These are phyloP conservation scores for Coemansia sp. DNA, from an alignment of 192 early-diverging fungal species.

Conservation along the genomic window DNA sequence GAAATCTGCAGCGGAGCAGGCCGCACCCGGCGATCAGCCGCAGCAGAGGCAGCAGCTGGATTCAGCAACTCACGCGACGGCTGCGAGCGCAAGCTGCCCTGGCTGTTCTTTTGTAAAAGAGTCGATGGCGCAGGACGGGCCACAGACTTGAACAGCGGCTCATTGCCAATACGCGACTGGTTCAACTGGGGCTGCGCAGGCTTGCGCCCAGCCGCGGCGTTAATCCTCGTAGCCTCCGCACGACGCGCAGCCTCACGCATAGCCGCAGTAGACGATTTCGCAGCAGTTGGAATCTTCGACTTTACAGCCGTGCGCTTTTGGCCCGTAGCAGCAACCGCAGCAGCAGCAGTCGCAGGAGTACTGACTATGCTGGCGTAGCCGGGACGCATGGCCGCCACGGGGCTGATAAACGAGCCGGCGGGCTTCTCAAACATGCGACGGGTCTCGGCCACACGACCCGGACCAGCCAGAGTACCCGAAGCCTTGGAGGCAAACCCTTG, in stretches of 20 bases:
- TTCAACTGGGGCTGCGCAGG: background rate
- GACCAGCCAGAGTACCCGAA: background rate
- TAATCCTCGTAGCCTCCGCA: constrained; percentile 38
- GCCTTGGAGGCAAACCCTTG: background rate
- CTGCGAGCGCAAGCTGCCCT: constrained; percentile 20
- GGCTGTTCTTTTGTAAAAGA: constrained; percentile 5
- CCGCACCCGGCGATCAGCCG: constrained; percentile 14
- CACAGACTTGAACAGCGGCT: constrained; percentile 39
- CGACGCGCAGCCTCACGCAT: constrained; percentile 51
- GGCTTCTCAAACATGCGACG: constrained; percentile 41
- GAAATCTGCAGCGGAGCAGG: constrained; percentile 20
- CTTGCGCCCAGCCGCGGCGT: constrained; percentile 6
- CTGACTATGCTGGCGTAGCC: constrained; percentile 41
- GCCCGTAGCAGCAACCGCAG: background rate
- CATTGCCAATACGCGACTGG: constrained; percentile 15
- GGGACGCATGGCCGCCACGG: constrained; percentile 51
- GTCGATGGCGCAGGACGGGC: constrained; percentile 2
- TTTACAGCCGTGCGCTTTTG: background rate
- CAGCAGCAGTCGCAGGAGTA: constrained; percentile 5
- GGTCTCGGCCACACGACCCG: constrained; percentile 45
- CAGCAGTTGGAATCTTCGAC: background rate
- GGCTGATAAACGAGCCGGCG: constrained; percentile 22
- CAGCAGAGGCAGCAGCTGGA: constrained; percentile 3
- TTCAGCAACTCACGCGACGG: constrained; percentile 19
- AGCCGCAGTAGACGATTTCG: constrained; percentile 44